These are phyloP conservation scores for Gossypium trilobum DNA, from an alignment of 441 rosid genomes.

Conservation along the genomic window DNA sequence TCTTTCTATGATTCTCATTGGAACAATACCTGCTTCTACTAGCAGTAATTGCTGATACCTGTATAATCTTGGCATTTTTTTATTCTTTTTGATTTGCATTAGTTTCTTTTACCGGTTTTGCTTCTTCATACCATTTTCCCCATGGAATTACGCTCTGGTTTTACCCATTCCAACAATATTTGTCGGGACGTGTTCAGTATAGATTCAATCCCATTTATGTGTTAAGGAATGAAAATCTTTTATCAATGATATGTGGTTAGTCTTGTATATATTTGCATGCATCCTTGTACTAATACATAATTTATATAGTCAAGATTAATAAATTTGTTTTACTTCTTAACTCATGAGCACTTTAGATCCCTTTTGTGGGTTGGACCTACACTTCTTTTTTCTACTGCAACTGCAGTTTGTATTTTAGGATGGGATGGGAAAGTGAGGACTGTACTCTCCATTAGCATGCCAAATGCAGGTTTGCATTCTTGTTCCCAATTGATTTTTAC, in stretches of 20 bases:
- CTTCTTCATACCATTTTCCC: not conserved
- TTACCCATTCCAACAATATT: not conserved
- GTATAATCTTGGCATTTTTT: not conserved
- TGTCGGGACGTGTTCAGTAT: not conserved
- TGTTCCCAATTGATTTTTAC: conserved; percentile 2
- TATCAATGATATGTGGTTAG: not conserved
- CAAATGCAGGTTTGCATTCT: conserved; percentile 59
- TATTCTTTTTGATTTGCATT: not conserved
- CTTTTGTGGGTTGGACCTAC: conserved; percentile 99
- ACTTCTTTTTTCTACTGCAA: conserved; percentile 85
- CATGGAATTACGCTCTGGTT: not conserved
- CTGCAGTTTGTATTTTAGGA: conserved; percentile 78
- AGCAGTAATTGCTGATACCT: not conserved
- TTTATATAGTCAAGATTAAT: conserved; percentile 10
- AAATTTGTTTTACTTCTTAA: conserved; percentile 46
- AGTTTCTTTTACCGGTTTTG: not conserved
- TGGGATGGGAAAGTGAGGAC: conserved; percentile 97
- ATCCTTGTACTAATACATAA: not conserved
- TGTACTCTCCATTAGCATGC: conserved; percentile 80
- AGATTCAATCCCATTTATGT: not conserved
- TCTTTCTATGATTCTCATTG: not conserved
- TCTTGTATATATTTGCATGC: not conserved
- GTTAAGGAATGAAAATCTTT: not conserved
- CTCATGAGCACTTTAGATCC: conserved; percentile 69
- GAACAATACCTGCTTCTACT: not conserved